phyloP scores from a whole-genome alignment of 768 basidiomycete genomes.

The Collybia sordida region DNA sequence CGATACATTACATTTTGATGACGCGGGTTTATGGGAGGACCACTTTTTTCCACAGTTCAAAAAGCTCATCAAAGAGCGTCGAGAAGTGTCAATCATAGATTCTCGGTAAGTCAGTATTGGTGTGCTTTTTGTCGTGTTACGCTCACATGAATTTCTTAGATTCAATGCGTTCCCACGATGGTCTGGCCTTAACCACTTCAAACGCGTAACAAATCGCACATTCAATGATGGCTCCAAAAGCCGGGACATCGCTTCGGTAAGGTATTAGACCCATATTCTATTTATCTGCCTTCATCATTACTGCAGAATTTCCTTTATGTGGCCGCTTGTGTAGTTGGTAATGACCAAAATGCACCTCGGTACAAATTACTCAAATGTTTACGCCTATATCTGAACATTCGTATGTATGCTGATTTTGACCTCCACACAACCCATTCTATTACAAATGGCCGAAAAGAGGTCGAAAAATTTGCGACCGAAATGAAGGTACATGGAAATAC shows the following conservation, averaged over 20 bases:
- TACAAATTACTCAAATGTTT: too few relatives aligned
- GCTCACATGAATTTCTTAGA: too few relatives aligned
- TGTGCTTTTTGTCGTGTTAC: neutral
- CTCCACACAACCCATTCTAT: too few relatives aligned
- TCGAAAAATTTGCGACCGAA: too few relatives aligned
- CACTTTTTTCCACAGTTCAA: constrained; percentile 27
- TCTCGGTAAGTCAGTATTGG: constrained; percentile 17
- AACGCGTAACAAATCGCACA: constrained; percentile 9
- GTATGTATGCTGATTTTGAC: too few relatives aligned
- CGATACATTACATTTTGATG: constrained; percentile 35
- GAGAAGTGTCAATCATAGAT: constrained; percentile 17
- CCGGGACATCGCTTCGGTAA: constrained; percentile 27
- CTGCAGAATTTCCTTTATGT: constrained; percentile 12
- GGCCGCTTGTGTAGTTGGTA: too few relatives aligned
- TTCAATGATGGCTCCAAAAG: constrained; percentile 29
- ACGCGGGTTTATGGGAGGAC: constrained; percentile 29
- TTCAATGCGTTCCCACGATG: too few relatives aligned
- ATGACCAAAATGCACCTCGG: too few relatives aligned
- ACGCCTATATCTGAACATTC: too few relatives aligned
- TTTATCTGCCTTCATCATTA: neutral
- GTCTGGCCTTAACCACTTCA: constrained; percentile 26
- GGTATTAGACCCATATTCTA: too few relatives aligned
- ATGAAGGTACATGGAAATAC: too few relatives aligned
- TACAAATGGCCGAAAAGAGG: too few relatives aligned
- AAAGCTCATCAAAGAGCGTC: constrained; percentile 5